Percentiles rank a stretch among this genome's conserved stretches.
Evolutionary conservation across 768 basidiomycete genomes (phyloP).

Genomic region (Lactarius hatsudake): DNA sequence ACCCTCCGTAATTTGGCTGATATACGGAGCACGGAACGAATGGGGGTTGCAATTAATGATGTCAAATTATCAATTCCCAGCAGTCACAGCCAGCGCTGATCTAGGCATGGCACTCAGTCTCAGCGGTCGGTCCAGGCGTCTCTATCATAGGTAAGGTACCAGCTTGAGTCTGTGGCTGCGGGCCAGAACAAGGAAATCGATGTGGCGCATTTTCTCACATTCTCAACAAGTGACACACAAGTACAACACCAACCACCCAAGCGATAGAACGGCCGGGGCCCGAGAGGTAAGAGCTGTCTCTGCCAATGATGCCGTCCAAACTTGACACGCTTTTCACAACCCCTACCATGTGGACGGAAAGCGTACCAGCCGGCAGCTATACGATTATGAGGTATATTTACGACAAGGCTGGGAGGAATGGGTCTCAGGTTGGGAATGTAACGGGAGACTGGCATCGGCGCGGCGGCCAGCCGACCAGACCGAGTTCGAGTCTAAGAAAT

Average conservation of each 20-base stretch:
- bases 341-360: neutral
- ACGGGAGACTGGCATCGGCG: neutral
- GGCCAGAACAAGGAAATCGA: neutral
- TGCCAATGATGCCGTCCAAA: neutral
- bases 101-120: neutral
- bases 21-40: neutral
- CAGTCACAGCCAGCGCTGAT: neutral
- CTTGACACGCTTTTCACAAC: neutral
- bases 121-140: neutral
- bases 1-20: neutral
- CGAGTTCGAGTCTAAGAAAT: slow-evolving; percentile 5
- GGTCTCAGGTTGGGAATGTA: neutral
- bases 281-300: neutral
- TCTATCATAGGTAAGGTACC: neutral
- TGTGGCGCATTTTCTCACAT: neutral
- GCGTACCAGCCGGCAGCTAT: slow-evolving; percentile 10
- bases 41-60: neutral
- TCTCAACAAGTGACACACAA: neutral
- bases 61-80: neutral
- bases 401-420: slow-evolving; percentile 7
- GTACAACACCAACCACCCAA: neutral
- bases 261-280: neutral
- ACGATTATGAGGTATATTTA: slow-evolving; percentile 25
- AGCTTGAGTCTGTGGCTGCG: neutral
- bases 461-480: slow-evolving; percentile 13